These are phyloP conservation scores for Ophiostoma sp. DNA, from an alignment of 2,329 filamentous ascomycete species.

Conservation along the genomic window DNA sequence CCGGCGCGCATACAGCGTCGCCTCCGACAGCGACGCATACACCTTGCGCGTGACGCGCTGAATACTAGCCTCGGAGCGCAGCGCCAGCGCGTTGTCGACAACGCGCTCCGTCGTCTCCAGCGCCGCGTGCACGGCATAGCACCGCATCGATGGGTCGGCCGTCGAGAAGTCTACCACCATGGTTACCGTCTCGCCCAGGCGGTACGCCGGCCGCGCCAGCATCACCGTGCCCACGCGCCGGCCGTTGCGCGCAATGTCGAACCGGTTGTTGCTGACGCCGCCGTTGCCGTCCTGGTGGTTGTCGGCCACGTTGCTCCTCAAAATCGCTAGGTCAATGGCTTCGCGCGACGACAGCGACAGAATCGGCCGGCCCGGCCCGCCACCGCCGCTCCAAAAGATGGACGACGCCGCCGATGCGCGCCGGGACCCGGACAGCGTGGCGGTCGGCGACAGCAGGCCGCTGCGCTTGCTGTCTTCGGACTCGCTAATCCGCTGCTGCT, in stretches of 20 bases:
- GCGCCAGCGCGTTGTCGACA: conserved; percentile 70
- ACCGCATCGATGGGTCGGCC: conserved; percentile 63
- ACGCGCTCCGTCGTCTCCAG: conserved; percentile 85
- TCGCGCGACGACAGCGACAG: conserved; percentile 66
- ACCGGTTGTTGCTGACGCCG: conserved; percentile 77
- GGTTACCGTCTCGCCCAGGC: conserved; percentile 80
- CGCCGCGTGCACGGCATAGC: conserved; percentile 76
- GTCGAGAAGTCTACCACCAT: conserved; percentile 76
- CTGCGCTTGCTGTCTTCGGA: conserved; percentile 28
- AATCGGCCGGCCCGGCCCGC: conserved; percentile 37
- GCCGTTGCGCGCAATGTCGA: conserved; percentile 91
- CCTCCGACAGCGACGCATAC: conserved; percentile 72
- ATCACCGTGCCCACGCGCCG: conserved; percentile 85
- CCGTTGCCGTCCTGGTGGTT: conserved; percentile 12
- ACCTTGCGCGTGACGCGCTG: conserved; percentile 79
- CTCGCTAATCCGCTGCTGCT: conserved; percentile 41
- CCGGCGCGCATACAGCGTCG: conserved; percentile 72
- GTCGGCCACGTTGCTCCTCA: conserved; percentile 67
- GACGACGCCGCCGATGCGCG: conserved; percentile 41
- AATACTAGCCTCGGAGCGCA: conserved; percentile 80
- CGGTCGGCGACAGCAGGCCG: conserved; percentile 68
- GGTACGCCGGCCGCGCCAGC: conserved; percentile 79
- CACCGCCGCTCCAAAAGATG: conserved; percentile 20
- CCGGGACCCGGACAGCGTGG: conserved; percentile 46
- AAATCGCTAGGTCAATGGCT: conserved; percentile 83